These are phyloP conservation scores for Boletus sp. DNA, from an alignment of 768 basidiomycete species.

Conservation along the genomic window DNA sequence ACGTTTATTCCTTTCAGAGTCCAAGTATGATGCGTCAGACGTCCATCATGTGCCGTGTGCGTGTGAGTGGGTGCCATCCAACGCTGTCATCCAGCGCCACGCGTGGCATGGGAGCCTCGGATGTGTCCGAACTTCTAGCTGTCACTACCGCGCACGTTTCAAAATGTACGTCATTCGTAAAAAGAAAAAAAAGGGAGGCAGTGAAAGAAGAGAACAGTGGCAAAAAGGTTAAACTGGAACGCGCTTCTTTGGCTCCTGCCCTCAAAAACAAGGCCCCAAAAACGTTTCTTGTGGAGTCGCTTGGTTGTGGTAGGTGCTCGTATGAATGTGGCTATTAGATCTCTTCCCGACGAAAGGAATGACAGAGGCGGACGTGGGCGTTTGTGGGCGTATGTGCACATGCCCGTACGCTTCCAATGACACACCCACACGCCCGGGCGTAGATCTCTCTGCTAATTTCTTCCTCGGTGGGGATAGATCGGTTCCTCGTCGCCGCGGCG, in stretches of 20 bases:
- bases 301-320: neutral
- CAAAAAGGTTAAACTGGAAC: constrained; percentile 7
- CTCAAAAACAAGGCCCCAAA: neutral
- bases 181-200: neutral
- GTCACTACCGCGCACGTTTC: neutral
- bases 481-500: neutral
- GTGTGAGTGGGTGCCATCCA: neutral
- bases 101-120: neutral
- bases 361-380: neutral
- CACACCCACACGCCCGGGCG: neutral
- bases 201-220: neutral
- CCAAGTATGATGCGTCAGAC: neutral
- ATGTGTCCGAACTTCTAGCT: neutral
- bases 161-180: constrained; percentile 1
- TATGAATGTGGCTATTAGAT: neutral
- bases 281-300: neutral
- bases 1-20: too few relatives aligned
- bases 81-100: neutral
- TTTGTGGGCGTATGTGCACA: neutral
- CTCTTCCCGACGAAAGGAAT: too few relatives aligned
- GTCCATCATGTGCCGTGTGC: neutral
- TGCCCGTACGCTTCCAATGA: too few relatives aligned
- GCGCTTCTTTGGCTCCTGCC: neutral
- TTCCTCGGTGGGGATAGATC: neutral
- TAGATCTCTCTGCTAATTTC: neutral